Conservation (phyloP, 2,329 filamentous ascomycete genomes). For the Dothiorella sarmentorum region DNA sequence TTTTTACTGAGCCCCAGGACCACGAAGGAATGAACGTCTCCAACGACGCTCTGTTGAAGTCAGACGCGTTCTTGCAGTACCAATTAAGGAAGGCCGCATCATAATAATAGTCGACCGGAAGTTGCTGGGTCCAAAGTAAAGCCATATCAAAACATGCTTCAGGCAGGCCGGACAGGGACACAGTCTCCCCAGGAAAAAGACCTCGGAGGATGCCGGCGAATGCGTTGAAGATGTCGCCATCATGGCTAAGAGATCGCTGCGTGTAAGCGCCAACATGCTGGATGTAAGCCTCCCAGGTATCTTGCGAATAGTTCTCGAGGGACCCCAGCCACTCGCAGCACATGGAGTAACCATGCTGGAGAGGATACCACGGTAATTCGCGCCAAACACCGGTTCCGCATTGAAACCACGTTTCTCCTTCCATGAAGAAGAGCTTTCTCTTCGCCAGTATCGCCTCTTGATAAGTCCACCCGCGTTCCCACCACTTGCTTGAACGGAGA, state of each 20-base stretch:
- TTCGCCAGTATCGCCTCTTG: background rate
- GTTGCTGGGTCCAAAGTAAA: too few species aligned
- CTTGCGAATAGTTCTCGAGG: background rate
- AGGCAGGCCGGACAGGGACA: too few species aligned
- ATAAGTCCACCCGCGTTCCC: slow-evolving; percentile 8
- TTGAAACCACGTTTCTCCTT: background rate
- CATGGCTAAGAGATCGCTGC: background rate
- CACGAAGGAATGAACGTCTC: too few species aligned
- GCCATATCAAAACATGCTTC: too few species aligned
- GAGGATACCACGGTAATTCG: background rate
- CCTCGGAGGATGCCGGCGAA: background rate
- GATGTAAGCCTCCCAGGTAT: background rate
- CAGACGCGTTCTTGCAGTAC: too few species aligned
- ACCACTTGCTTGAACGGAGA: too few species aligned
- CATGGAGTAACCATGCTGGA: too few species aligned
- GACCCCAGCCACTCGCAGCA: background rate
- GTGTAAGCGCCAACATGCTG: background rate
- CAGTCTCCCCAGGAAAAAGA: background rate
- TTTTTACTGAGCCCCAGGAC: too few species aligned
- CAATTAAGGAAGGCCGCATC: too few species aligned
- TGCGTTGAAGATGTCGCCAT: background rate
- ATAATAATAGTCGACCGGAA: too few species aligned
- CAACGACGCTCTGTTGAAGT: too few species aligned
- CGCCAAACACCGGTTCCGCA: background rate
- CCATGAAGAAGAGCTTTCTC: background rate